A percentile compares a stretch with the other conserved stretches of the same genome.
These are phyloP conservation scores for Candida coleopterorum DNA, from an alignment of 805 yeast genomes.

Conservation along the genomic window DNA sequence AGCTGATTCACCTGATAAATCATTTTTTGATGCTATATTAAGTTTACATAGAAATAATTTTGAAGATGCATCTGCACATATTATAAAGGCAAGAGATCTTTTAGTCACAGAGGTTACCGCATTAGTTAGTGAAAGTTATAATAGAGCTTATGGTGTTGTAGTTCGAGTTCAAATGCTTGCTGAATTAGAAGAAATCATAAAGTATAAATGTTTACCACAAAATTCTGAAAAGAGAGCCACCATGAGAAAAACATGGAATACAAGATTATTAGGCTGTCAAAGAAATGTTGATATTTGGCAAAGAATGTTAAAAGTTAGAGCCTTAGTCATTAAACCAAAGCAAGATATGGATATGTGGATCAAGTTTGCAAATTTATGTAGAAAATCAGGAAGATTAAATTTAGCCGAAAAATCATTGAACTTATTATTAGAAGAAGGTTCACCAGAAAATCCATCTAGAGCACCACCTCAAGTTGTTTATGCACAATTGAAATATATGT, in stretches of 20 bases:
- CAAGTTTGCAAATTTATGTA: conserved; percentile 91
- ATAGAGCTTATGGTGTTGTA: conserved; percentile 93
- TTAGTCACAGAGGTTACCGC: conserved; percentile 93
- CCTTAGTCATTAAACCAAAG: conserved; percentile 88
- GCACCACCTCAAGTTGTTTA: conserved; percentile 97
- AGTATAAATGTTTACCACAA: conserved; percentile 79
- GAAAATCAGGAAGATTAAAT: conserved; percentile 89
- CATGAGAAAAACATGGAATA: conserved; percentile 91
- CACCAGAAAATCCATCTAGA: conserved; percentile 57
- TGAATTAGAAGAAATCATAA: conserved; percentile 90
- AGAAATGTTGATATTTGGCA: conserved; percentile 99
- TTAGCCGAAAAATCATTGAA: conserved; percentile 90
- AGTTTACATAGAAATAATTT: conserved; percentile 83
- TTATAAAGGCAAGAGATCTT: conserved; percentile 79
- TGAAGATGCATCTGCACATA: conserved; percentile 73
- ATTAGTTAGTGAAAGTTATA: conserved; percentile 89
- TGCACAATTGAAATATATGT: conserved; percentile 93
- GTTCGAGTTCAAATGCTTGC: conserved; percentile 97
- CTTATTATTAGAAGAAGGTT: conserved; percentile 69
- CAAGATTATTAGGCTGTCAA: conserved; percentile 88
- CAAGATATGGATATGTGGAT: conserved; percentile 98
- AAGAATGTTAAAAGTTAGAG: conserved; percentile 86
- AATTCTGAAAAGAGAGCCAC: conserved; percentile 73
- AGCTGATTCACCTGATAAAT: conserved; percentile 86
- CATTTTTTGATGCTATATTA: conserved; percentile 89